phyloP scores from a whole-genome alignment of 2,329 filamentous ascomycete species.

The Aspergillus costaricaensis region DNA sequence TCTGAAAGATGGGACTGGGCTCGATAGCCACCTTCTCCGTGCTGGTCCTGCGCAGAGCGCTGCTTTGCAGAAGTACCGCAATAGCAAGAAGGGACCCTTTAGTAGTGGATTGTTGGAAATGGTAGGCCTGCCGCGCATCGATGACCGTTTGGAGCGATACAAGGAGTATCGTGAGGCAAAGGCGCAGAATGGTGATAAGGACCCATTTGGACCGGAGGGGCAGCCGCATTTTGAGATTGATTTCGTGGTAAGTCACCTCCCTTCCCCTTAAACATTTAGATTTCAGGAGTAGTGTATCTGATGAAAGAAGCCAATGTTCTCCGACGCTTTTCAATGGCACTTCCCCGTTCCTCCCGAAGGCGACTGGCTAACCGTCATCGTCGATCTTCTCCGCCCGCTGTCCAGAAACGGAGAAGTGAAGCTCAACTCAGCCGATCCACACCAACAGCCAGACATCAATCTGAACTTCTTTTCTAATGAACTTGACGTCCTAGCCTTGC shows the following conservation, averaged over 20 bases:
- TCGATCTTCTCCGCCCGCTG: conserved; percentile 1
- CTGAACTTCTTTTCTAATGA: conserved; percentile 5
- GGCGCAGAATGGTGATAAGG: conserved; percentile 1
- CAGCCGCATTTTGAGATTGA: conserved; percentile 7
- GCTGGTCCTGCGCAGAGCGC: background rate
- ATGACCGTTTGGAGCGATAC: background rate
- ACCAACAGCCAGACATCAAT: background rate
- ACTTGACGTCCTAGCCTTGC: background rate
- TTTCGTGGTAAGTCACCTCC: background rate
- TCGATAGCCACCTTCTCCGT: conserved; percentile 1
- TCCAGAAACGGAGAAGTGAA: conserved; percentile 5
- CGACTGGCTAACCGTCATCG: conserved; percentile 4
- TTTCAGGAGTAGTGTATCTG: no score
- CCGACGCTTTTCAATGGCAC: conserved; percentile 3
- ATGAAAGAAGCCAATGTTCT: background rate
- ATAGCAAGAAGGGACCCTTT: background rate
- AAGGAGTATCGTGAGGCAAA: conserved; percentile 5
- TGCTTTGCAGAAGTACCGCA: conserved; percentile 1
- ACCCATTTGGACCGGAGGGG: background rate
- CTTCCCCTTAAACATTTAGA: no score
- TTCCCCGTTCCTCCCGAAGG: conserved; percentile 1
- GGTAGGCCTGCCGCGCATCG: background rate
- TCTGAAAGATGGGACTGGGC: background rate
- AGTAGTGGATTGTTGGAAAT: background rate
- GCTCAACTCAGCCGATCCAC: background rate